Evolutionary conservation across 2,329 filamentous ascomycete species (phyloP), one percentile per base, ranked within the genome.

Genomic region (Pestalotiopsis fici): DNA sequence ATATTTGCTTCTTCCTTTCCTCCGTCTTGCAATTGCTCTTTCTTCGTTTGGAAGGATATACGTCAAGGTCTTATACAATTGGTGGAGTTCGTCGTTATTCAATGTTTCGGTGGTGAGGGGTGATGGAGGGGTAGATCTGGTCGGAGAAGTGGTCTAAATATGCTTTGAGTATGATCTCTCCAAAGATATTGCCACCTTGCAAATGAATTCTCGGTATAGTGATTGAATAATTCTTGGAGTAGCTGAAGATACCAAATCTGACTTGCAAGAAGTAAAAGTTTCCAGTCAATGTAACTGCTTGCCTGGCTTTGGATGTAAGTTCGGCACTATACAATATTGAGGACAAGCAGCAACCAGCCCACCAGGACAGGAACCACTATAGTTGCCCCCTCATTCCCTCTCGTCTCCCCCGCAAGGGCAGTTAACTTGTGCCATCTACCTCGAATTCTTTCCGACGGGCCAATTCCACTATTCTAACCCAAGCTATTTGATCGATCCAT

Each of bases 1-100:
- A 86, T 86, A 15, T 50, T 50, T 43, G 39, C 39, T 43, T 43
- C 2, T 43, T n/a, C n/a, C n/a, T n/a, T n/a, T n/a, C n/a, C n/a
- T n/a, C n/a, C n/a, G n/a, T n/a, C n/a, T n/a, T n/a, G n/a, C n/a
- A n/a, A n/a, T 50, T 5, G 43, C 18, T 21, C 43, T 21, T 21
- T 23, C 21, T 50, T 50, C 21, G 43, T 21, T 50, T 50, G 43
- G 71, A 64, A 61, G 59, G 3, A 47, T 28, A 15, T 23, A 23
- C 11, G 35, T 25, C n/a, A 25, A 23, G 13, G 23, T 37, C 23
- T n/a, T 18, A 15, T 50, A 47, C 21, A 25, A 63, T 47, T 37
- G 23, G 55, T 23, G 21, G 27, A 27, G 13, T 57, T 15, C 55
- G 55, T 31, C 27, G 23, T 31, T n/a, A 6, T 54, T 18, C 18